phyloP scores from a whole-genome alignment of 2,329 filamentous ascomycete species.

The Podosphaera xanthii region DNA sequence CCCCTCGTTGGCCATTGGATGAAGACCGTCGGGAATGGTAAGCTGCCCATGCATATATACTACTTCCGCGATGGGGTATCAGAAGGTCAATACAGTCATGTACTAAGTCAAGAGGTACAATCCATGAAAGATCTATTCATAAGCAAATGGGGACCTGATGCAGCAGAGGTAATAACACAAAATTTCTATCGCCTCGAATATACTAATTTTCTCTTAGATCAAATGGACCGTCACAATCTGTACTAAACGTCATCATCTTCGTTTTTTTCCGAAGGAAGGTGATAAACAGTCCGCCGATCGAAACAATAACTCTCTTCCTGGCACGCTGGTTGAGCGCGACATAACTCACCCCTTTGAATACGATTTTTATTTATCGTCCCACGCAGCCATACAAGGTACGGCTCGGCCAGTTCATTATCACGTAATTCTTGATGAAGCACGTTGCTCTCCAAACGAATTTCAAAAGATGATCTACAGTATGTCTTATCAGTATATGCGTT shows the following conservation, averaged over 20 bases:
- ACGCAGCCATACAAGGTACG: conserved; percentile 77
- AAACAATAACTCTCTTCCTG: conserved; percentile 65
- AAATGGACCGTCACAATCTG: conserved; percentile 73
- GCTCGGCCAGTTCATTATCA: conserved; percentile 83
- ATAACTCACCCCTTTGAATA: conserved; percentile 52
- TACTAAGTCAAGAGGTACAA: conserved; percentile 54
- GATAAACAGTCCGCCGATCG: conserved; percentile 33
- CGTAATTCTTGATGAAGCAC: conserved; percentile 62
- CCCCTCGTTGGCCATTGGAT: conserved; percentile 45
- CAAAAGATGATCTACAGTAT: conserved; percentile 87
- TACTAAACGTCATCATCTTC: conserved; percentile 83
- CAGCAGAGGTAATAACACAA: conserved; percentile 9
- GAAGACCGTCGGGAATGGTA: conserved; percentile 26
- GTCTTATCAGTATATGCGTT: conserved; percentile 79
- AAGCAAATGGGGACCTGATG: conserved; percentile 15
- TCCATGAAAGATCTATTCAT: conserved; percentile 42
- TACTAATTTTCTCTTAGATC: conserved; percentile 6
- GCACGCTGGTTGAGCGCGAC: conserved; percentile 68
- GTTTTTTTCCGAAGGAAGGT: conserved; percentile 55
- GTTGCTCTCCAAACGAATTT: conserved; percentile 41
- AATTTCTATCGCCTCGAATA: neutral
- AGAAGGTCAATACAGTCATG: conserved; percentile 62
- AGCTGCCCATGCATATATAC: conserved; percentile 47
- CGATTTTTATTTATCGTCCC: conserved; percentile 30
- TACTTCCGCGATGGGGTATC: conserved; percentile 88